Percentiles rank a stretch among this genome's conserved stretches.
Conservation (phyloP, 805 yeast genomes). For the Metschnikowia borealis region DNA sequence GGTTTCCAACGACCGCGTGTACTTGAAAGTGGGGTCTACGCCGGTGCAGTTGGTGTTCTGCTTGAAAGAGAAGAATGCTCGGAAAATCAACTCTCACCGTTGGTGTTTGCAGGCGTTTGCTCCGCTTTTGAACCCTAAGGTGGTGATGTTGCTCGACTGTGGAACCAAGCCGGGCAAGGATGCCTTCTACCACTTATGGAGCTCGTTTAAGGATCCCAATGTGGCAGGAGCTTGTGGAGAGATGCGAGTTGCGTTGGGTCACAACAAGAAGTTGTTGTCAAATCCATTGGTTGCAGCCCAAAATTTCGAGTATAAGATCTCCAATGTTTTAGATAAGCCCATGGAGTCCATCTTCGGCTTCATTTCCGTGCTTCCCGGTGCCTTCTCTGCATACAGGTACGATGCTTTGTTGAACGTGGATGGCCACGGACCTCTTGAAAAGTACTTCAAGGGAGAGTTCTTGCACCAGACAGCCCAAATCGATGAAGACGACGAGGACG, state of each 20-base stretch:
- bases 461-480: conserved; percentile 54
- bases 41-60: conserved; percentile 63
- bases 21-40: conserved; percentile 60
- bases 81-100: conserved; percentile 63
- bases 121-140: conserved; percentile 52
- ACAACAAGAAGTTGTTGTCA: conserved; percentile 26
- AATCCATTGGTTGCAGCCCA: conserved; percentile 65
- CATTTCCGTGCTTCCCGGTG: conserved; percentile 65
- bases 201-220: conserved; percentile 50
- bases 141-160: conserved; percentile 56
- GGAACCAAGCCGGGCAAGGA: conserved; percentile 62
- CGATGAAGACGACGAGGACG: conserved; percentile 44
- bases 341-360: conserved; percentile 63
- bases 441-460: conserved; percentile 64
- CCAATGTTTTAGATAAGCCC: conserved; percentile 64
- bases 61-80: conserved; percentile 58
- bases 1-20: conserved; percentile 56
- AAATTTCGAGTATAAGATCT: conserved; percentile 64
- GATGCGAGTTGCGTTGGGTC: conserved; percentile 75
- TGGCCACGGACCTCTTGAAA: conserved; percentile 58
- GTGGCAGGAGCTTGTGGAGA: conserved; percentile 77
- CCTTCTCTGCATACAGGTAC: conserved; percentile 61
- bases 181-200: conserved; percentile 58
- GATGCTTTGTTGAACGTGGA: conserved; percentile 53
- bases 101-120: conserved; percentile 69